Conservation (phyloP, 73 alveolate genomes). For the Paramecium tetraurelia region DNA sequence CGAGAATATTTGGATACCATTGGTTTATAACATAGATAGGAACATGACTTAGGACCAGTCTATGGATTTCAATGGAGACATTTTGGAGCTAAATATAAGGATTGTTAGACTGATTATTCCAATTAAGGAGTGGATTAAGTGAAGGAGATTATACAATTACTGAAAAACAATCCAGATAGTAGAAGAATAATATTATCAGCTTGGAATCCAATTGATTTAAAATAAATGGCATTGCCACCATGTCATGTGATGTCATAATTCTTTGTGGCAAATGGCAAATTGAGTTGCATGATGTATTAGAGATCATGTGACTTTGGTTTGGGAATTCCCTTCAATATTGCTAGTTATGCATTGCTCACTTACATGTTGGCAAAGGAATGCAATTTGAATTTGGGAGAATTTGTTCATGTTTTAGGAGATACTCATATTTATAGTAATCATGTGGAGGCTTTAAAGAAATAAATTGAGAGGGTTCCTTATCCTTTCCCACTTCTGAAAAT, state of each 20-base stretch:
- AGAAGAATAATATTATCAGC: constrained; percentile 92
- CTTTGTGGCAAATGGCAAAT: constrained; percentile 80
- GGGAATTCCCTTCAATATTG: constrained; percentile 96
- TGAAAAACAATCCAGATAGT: constrained; percentile 67
- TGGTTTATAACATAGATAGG: constrained; percentile 87
- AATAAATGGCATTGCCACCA: constrained; percentile 97
- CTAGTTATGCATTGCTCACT: constrained; percentile 90
- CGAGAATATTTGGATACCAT: constrained; percentile 85
- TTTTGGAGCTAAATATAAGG: constrained; percentile 95
- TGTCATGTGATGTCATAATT: constrained; percentile 95
- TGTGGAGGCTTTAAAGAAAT: constrained; percentile 81
- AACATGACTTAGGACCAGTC: constrained; percentile 95
- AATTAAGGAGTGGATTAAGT: constrained; percentile 80
- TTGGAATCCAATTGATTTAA: constrained; percentile 92
- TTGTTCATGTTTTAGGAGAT: constrained; percentile 91
- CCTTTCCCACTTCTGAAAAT: constrained; percentile 91
- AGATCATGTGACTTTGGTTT: constrained; percentile 93
- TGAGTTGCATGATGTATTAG: constrained; percentile 71
- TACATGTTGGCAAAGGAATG: constrained; percentile 91
- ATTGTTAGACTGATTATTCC: constrained; percentile 80
- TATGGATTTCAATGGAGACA: constrained; percentile 84
- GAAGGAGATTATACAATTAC: constrained; percentile 73
- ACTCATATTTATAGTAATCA: constrained; percentile 95
- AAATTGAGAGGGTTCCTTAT: constrained; percentile 86
- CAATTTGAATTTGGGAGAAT: constrained; percentile 77